Conservation (phyloP, 176 grass and related monocot genomes). For the Triticum monococcum region DNA sequence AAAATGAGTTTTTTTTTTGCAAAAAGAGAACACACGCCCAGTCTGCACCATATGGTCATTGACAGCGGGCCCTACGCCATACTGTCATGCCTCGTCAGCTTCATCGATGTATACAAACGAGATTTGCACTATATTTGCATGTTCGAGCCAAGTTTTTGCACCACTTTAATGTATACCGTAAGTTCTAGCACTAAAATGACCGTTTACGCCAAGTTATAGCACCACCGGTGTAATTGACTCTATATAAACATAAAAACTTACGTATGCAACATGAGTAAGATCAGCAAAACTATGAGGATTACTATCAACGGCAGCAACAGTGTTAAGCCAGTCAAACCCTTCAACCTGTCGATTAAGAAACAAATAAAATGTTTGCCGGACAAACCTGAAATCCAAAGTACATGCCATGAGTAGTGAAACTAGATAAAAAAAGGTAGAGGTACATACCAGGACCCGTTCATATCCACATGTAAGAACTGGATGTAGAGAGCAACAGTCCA, state of each 20-base stretch:
- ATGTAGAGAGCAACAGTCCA: constrained; percentile 81
- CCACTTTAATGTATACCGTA: no score
- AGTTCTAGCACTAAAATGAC: no score
- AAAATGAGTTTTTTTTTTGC: no score
- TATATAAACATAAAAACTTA: constrained; percentile 33
- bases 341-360: constrained; percentile 61
- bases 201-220: no score
- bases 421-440: not conserved
- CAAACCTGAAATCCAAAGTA: constrained; percentile 1
- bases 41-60: no score
- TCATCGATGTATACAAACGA: no score
- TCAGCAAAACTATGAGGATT: constrained; percentile 68
- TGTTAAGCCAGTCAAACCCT: constrained; percentile 60
- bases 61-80: no score
- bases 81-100: no score
- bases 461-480: constrained; percentile 43
- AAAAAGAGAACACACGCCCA: no score
- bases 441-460: constrained; percentile 49
- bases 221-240: no score
- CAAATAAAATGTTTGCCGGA: not conserved
- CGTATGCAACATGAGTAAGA: constrained; percentile 77
- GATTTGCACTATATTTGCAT: no score
- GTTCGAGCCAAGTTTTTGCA: no score
- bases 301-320: constrained; percentile 62
- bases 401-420: not conserved